Evolutionary conservation across 1,284 basidiomycete genomes (phyloP), one percentile per base, ranked within the genome.

Genomic region (Kwoniella shivajii): DNA sequence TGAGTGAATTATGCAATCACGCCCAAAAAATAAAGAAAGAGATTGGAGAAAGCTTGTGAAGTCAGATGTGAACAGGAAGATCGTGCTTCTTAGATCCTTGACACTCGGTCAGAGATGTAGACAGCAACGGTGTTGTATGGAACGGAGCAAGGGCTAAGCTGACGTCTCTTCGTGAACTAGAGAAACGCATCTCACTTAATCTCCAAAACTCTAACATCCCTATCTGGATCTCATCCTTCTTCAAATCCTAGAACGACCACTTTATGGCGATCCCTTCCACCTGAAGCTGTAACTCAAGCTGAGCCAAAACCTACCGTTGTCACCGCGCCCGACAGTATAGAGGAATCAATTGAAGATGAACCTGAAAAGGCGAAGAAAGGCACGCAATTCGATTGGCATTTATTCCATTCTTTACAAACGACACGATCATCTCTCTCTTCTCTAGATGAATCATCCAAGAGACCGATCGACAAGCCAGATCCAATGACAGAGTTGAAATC

Each of bases 171-270:
- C n/a, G n/a, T 16, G 7, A 26, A 31, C 16, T 47, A 72, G 69
- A 61, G 56, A 42, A 71, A 71, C 50, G 71, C 71, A 4, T 55
- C 67, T 27, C 31, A 61, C 30, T 65, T 77, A 4, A 60, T 77
- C n/a, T 65, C 67, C 4, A 55, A 61, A 9, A 70, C 73, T 7
- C 68, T 77, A 42, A 41, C 58, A 4, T 57, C 59, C 0, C 60
- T 77, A 7, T 69, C 71, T 16, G 54, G 63, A 11, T 47, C 55
- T 6, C 65, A 68, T 37, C 75, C 75, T 11, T 63, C 73, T 16
- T 61, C 72, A 1, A 75, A 77, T 48, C 75, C 74, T 7, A 62
- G 75, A 10, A 56, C 68, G 4, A 65, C 69, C 11, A 56, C 64
- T 5, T 43, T 62, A 34, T 77, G 75, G 75, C 66, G 69, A 3